Evolutionary conservation across 2,329 filamentous ascomycete genomes (phyloP), one percentile per base, ranked within the genome.

Genomic region (Ceratocystis cacaofunesta): DNA sequence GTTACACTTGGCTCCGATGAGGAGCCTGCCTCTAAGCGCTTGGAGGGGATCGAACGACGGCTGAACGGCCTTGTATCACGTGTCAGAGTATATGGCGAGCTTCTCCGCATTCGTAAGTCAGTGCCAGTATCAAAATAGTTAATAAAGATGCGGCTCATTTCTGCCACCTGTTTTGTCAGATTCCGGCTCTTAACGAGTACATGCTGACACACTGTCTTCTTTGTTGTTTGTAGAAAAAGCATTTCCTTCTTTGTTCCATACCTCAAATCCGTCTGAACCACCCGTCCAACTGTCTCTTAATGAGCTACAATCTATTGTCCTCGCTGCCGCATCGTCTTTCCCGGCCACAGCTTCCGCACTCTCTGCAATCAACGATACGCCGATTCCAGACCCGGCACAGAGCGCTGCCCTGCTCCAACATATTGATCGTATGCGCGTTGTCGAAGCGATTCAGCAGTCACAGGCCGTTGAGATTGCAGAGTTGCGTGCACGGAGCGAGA

Each of bases 381-480:
- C 82, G 1, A 73, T 86, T 3, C 83, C 83, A 1, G 81, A 85
- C 65, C 75, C 82, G 0, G 75, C 77, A 5, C 76, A 80, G 46
- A 82, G 79, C 70, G 79, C 83, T 3, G 76, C 77, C 44, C 76
- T 90, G 5, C 80, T 85, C 2, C 76, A 79, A 1, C 75, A 88
- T 60, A 74, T 79, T 46, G 84, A 85, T 7, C 79, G 85, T 58
- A 86, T 90, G 76, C 81, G 80, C 69, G 81, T 79, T 22, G 75
- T 84, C 19, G 81, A 84, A 68, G 78, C 80, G 0, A 80, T 80
- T 3, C 87, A 90, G 71, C 73, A 80, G 22, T 79, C 82, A 17
- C 86, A 90, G 73, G 78, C 74, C 48, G 78, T 79, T 61, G 83
- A 87, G 73, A 82, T 89, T 68, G 82, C 81, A 25, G 82, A 82